Percentiles rank a stretch among this genome's conserved stretches.
These are phyloP conservation scores for Begonia peltatifolia DNA, from an alignment of 306 rosid genomes.

Conservation along the genomic window DNA sequence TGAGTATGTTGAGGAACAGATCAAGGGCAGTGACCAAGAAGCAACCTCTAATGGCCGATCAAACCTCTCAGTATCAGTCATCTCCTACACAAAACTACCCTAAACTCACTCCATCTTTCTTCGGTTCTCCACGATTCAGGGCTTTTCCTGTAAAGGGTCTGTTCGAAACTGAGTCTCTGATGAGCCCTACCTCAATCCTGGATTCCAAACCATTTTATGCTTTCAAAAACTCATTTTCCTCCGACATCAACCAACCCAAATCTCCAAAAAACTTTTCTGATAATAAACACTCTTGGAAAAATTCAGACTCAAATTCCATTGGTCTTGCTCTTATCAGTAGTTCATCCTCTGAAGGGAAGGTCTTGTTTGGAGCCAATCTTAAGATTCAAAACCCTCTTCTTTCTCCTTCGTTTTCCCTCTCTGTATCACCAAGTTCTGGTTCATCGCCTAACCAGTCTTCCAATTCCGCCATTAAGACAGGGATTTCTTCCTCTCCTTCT, in stretches of 20 bases:
- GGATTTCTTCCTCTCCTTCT: too few relatives aligned
- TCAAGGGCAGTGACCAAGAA: constrained; percentile 57
- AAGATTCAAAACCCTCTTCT: constrained; percentile 4
- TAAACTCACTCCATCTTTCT: constrained; percentile 27
- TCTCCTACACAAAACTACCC: constrained; percentile 22
- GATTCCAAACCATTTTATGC: constrained; percentile 21
- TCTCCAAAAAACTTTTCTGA: constrained; percentile 15
- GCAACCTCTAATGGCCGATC: constrained; percentile 63
- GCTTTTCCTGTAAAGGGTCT: constrained; percentile 33
- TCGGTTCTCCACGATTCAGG: constrained; percentile 44
- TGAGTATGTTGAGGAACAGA: constrained; percentile 49
- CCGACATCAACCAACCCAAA: constrained; percentile 6
- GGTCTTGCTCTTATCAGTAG: not conserved
- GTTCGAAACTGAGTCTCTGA: constrained; percentile 25
- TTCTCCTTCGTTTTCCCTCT: constrained; percentile 5
- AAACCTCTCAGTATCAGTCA: constrained; percentile 28
- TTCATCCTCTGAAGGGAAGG: constrained; percentile 4
- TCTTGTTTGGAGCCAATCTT: constrained; percentile 40
- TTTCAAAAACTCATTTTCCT: constrained; percentile 16
- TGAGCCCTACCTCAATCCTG: constrained; percentile 59
- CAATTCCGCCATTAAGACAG: too few relatives aligned
- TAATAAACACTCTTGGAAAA: not conserved
- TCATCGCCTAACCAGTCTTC: not conserved
- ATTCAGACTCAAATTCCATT: not conserved
- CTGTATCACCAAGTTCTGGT: constrained; percentile 14